Evolutionary conservation across 2,329 filamentous ascomycete species (phyloP).

Genomic region (Alternaria atra): DNA sequence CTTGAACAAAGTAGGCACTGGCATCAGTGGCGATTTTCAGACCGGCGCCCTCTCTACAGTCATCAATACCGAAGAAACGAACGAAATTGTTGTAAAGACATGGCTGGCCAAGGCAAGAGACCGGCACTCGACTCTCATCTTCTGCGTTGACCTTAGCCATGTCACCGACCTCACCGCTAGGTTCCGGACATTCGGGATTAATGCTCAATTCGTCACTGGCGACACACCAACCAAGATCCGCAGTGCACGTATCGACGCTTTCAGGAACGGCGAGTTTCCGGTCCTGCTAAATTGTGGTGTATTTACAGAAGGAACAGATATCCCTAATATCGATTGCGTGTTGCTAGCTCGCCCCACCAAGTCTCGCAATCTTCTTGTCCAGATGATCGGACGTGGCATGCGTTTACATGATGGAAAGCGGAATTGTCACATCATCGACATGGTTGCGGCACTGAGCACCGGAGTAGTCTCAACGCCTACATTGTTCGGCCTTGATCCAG

Average conservation of each 20-base stretch:
- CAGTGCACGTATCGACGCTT: constrained; percentile 75
- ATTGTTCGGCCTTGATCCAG: constrained; percentile 88
- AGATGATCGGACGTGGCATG: constrained; percentile 98
- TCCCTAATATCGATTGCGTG: constrained; percentile 96
- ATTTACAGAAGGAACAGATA: constrained; percentile 97
- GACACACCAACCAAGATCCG: constrained; percentile 76
- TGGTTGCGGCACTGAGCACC: constrained; percentile 84
- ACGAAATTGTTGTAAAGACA: constrained; percentile 83
- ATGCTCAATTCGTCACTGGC: constrained; percentile 87
- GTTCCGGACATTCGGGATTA: constrained; percentile 80
- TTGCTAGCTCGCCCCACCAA: constrained; percentile 86
- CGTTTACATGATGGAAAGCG: constrained; percentile 80
- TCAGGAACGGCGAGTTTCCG: constrained; percentile 78
- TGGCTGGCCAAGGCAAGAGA: constrained; percentile 81
- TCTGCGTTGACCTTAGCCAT: constrained; percentile 91
- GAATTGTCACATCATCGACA: constrained; percentile 94
- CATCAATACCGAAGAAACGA: constrained; percentile 83
- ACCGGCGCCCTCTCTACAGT: constrained; percentile 77
- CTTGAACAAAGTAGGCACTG: constrained; percentile 73
- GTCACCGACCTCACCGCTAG: constrained; percentile 76
- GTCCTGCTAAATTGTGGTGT: constrained; percentile 95
- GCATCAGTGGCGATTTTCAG: constrained; percentile 79
- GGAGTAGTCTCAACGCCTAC: constrained; percentile 92
- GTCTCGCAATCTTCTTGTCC: constrained; percentile 90
- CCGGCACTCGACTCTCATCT: constrained; percentile 87